Percentiles rank a stretch among this genome's conserved stretches.
Evolutionary conservation across 2,329 filamentous ascomycete species (phyloP).

Genomic region (Phialophora verrucosa): DNA sequence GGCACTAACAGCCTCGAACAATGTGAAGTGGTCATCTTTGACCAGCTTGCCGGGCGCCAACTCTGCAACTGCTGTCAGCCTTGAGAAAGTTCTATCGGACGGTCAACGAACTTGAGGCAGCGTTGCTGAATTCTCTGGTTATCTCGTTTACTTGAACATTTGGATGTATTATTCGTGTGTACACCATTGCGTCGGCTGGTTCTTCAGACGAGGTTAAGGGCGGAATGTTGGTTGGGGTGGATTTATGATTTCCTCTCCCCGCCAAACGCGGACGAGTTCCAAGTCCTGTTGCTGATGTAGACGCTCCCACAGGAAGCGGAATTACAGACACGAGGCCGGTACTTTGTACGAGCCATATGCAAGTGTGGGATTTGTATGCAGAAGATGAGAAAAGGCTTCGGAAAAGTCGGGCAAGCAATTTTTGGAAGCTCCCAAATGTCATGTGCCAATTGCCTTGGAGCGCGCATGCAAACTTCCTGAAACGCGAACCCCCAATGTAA

Average conservation of each 20-base stretch:
- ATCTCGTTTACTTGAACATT: slow-evolving; percentile 53
- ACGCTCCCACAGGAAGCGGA: not conserved
- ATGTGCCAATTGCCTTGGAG: not conserved
- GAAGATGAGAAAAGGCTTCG: not conserved
- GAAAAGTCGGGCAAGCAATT: slow-evolving; percentile 1
- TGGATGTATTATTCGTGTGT: slow-evolving; percentile 29
- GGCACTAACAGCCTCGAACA: slow-evolving; percentile 89
- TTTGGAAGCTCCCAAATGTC: slow-evolving; percentile 10
- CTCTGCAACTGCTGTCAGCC: slow-evolving; percentile 21
- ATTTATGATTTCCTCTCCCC: not conserved
- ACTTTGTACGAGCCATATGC: not conserved
- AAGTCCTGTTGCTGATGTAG: not conserved
- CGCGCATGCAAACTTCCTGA: slow-evolving; percentile 1
- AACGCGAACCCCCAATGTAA: slow-evolving; percentile 7
- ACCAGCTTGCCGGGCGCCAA: slow-evolving; percentile 75
- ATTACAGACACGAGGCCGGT: not conserved
- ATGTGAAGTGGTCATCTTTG: slow-evolving; percentile 91
- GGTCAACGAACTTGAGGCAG: slow-evolving; percentile 54
- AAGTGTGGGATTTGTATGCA: not conserved
- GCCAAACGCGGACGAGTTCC: not conserved
- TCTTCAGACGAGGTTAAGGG: not conserved
- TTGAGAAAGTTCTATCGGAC: slow-evolving; percentile 10
- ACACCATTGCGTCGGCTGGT: slow-evolving; percentile 28
- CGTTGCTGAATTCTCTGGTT: slow-evolving; percentile 60
- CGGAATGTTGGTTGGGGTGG: not conserved